These are phyloP conservation scores for Fraxinus albicans DNA, from an alignment of 305 asterid genomes.

Conservation along the genomic window DNA sequence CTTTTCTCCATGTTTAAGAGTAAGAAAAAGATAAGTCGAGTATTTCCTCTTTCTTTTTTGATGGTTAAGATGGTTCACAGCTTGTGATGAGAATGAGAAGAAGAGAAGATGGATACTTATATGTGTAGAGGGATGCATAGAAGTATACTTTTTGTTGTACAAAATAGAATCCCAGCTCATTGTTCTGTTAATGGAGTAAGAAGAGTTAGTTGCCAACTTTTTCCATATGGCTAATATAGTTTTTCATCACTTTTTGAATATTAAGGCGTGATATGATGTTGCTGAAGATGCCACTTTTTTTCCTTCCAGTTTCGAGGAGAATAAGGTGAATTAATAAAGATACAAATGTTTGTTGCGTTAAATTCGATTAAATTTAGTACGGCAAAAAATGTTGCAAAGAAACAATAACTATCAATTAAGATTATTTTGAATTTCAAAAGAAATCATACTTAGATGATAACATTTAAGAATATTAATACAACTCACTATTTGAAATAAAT, in stretches of 20 bases:
- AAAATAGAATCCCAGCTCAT: not conserved
- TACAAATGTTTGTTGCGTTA: too few relatives aligned
- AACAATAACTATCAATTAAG: not conserved
- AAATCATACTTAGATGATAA: not conserved
- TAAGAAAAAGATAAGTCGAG: not conserved
- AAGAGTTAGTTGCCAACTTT: conserved; percentile 5
- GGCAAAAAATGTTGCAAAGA: not conserved
- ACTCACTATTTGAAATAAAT: not conserved
- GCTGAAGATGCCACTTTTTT: not conserved
- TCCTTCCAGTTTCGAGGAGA: not conserved
- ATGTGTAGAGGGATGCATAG: not conserved
- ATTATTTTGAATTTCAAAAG: not conserved
- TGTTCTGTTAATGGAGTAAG: not conserved
- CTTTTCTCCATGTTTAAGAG: conserved; percentile 28
- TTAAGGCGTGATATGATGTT: not conserved
- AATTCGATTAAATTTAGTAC: not conserved
- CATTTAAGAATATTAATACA: not conserved
- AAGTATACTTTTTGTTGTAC: not conserved
- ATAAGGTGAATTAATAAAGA: too few relatives aligned
- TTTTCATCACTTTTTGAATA: not conserved
- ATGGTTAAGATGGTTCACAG: not conserved
- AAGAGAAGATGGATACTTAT: not conserved
- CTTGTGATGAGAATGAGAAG: not conserved
- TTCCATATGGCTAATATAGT: not conserved
- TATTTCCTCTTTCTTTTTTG: not conserved